phyloP scores from a whole-genome alignment of 352 stramenopile species.

The Pythium phragmitis region DNA sequence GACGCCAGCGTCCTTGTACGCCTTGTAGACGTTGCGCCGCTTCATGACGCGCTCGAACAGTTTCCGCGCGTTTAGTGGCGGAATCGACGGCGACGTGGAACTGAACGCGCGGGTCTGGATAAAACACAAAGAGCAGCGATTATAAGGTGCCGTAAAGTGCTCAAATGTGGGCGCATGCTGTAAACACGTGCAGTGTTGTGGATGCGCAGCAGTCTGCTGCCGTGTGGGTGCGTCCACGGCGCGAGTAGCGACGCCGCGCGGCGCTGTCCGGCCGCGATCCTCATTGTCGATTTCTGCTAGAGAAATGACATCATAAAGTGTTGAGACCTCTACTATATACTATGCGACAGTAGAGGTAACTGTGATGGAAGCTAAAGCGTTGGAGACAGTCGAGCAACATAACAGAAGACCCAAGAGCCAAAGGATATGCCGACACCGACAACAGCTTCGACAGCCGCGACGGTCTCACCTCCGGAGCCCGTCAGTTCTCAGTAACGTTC shows the following conservation, averaged over 20 bases:
- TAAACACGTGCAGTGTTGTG: neutral
- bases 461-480: no score
- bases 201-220: neutral
- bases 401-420: no score
- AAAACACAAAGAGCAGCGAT: neutral
- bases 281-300: neutral
- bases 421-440: no score
- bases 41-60: slow-evolving; percentile 19
- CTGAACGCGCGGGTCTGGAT: slow-evolving; percentile 3
- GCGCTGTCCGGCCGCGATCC: neutral
- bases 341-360: no score
- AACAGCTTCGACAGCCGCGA: no score
- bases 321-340: no score
- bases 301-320: neutral
- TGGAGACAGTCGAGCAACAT: no score
- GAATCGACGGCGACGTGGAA: neutral
- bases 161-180: neutral
- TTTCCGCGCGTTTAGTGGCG: slow-evolving; percentile 12
- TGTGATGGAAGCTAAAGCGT: no score
- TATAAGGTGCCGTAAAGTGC: neutral
- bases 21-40: neutral
- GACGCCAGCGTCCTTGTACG: slow-evolving; percentile 6
- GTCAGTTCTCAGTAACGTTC: no score
- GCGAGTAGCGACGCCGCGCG: neutral
- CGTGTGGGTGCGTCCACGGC: neutral